phyloP scores from a whole-genome alignment of 2,329 filamentous ascomycete genomes.

The Pseudogymnoascus sp. region DNA sequence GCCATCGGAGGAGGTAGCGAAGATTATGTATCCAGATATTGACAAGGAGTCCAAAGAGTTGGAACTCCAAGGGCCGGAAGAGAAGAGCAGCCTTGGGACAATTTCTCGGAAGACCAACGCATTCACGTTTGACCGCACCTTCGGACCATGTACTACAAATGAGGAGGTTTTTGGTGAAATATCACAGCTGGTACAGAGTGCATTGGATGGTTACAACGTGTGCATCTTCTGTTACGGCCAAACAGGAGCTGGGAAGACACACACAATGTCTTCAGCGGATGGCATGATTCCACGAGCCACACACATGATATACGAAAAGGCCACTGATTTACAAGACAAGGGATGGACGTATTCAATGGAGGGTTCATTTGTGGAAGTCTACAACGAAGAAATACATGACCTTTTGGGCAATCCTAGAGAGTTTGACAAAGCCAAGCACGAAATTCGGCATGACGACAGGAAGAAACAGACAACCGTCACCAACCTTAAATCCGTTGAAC shows the following conservation, averaged over 20 bases:
- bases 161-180: conserved; percentile 91
- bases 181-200: conserved; percentile 91
- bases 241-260: conserved; percentile 93
- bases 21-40: conserved; percentile 70
- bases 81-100: conserved; percentile 71
- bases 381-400: conserved; percentile 96
- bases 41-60: conserved; percentile 84
- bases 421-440: conserved; percentile 74
- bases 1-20: conserved; percentile 59
- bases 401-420: conserved; percentile 66
- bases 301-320: conserved; percentile 86
- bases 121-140: conserved; percentile 92
- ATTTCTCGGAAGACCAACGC: conserved; percentile 71
- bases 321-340: conserved; percentile 75
- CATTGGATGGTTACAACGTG: conserved; percentile 94
- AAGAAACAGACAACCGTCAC: conserved; percentile 77
- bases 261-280: conserved; percentile 84
- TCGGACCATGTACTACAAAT: conserved; percentile 70
- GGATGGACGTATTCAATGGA: conserved; percentile 94
- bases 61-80: conserved; percentile 72
- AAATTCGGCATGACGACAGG: conserved; percentile 78
- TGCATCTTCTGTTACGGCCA: conserved; percentile 99
- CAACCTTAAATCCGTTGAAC: conserved; percentile 67
- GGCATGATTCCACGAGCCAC: conserved; percentile 95
- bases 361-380: conserved; percentile 93